Conservation (phyloP, 257 asterid genomes). For the Plantago major region DNA sequence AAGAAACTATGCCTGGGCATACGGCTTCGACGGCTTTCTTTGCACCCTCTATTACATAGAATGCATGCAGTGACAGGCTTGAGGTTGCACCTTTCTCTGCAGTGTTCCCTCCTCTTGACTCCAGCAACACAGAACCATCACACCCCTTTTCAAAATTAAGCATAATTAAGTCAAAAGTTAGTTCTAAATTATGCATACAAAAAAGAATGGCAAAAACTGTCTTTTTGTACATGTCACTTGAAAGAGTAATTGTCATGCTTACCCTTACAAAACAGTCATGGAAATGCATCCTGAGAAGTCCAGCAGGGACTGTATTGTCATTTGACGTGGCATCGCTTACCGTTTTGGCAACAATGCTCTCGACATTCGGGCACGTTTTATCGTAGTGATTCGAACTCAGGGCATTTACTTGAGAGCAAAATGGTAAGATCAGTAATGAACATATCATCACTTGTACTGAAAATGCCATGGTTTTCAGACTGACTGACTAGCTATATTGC, state of each 20-base stretch:
- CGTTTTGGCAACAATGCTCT: slow-evolving; percentile 34
- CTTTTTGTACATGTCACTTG: not conserved
- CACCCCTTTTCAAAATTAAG: slow-evolving; percentile 43
- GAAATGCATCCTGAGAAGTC: slow-evolving; percentile 78
- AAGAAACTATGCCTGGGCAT: slow-evolving; percentile 66
- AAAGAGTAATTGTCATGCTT: not conserved
- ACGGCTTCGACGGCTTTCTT: slow-evolving; percentile 58
- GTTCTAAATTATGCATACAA: not conserved
- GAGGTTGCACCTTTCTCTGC: slow-evolving; percentile 74
- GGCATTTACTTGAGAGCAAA: slow-evolving; percentile 17
- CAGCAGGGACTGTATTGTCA: slow-evolving; percentile 59
- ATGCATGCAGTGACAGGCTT: slow-evolving; percentile 60
- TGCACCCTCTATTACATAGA: slow-evolving; percentile 55
- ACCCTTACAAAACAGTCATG: slow-evolving; percentile 86
- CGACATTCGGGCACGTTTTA: slow-evolving; percentile 51
- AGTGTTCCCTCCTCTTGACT: slow-evolving; percentile 46
- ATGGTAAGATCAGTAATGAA: slow-evolving; percentile 11
- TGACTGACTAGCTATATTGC: not conserved
- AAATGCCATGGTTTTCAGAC: slow-evolving; percentile 15
- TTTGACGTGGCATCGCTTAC: slow-evolving; percentile 41
- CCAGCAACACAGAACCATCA: slow-evolving; percentile 67
- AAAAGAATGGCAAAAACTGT: not conserved
- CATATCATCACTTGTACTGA: slow-evolving; percentile 8
- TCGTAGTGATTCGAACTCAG: slow-evolving; percentile 39
- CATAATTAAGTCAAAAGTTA: not conserved